phyloP scores from a whole-genome alignment of 1,284 basidiomycete genomes.

The Vanrija humicola region DNA sequence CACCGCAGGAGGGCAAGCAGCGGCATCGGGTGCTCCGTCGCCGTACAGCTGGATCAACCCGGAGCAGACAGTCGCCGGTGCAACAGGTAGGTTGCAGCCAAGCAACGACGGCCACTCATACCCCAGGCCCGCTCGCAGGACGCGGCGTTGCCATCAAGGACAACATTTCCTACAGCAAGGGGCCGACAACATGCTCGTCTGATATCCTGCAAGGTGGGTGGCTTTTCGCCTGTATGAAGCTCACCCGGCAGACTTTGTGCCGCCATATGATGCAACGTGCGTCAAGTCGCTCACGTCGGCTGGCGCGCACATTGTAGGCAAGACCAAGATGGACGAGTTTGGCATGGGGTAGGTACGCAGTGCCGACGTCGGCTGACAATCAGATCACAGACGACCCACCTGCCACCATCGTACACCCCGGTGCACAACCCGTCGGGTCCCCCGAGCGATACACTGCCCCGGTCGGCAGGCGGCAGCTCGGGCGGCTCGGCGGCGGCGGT shows the following conservation, averaged over 20 bases:
- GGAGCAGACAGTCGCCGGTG: constrained; percentile 6
- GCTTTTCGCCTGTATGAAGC: background rate
- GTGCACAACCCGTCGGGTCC: constrained; percentile 66
- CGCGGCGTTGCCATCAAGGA: constrained; percentile 69
- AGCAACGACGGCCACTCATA: background rate
- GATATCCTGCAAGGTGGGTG: constrained; percentile 62
- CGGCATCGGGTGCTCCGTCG: constrained; percentile 6
- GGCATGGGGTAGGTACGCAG: constrained; percentile 76
- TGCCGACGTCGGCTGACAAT: background rate
- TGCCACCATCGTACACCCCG: constrained; percentile 45
- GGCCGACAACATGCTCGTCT: constrained; percentile 77
- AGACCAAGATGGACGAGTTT: constrained; percentile 97
- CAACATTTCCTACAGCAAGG: constrained; percentile 67
- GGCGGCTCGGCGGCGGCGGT: constrained; percentile 54
- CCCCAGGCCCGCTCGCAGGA: constrained; percentile 30
- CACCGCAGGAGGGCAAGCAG: background rate
- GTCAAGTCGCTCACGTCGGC: constrained; percentile 61
- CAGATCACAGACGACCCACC: constrained; percentile 32
- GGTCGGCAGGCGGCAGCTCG: constrained; percentile 62
- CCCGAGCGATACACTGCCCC: constrained; percentile 48
- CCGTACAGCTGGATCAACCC: constrained; percentile 37
- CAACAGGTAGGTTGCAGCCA: constrained; percentile 11
- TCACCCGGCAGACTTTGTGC: constrained; percentile 58
- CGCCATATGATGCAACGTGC: constrained; percentile 85
- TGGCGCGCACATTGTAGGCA: constrained; percentile 74